Percentiles rank a stretch among this genome's conserved stretches.
These are phyloP conservation scores for Bromus sterilis DNA, from an alignment of 176 grass and related monocot species.

Conservation along the genomic window DNA sequence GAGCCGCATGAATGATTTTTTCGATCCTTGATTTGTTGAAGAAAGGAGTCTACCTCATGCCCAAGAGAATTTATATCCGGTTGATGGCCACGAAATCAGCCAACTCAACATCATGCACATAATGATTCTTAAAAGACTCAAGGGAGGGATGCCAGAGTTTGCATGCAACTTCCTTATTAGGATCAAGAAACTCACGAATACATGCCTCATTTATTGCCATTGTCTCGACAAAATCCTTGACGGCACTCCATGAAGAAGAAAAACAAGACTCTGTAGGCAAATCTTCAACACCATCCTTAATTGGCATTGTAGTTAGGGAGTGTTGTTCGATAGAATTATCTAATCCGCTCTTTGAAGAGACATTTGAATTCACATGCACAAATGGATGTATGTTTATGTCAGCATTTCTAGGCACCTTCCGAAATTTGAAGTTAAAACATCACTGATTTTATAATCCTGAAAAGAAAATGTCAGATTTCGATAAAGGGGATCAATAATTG, in stretches of 20 bases:
- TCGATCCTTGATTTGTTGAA: not conserved
- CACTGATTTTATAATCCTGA: not conserved
- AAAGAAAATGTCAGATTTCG: no score
- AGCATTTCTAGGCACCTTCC: not conserved
- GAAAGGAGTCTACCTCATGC: not conserved
- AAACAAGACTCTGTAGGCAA: not conserved
- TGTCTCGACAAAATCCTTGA: not conserved
- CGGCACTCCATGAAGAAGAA: not conserved
- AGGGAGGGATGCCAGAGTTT: not conserved
- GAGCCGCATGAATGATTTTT: not conserved
- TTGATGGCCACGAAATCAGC: not conserved
- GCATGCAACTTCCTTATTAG: not conserved
- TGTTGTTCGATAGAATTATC: not conserved
- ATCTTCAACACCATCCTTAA: not conserved
- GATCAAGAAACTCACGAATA: not conserved
- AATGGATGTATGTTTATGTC: not conserved
- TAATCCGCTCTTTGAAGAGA: not conserved
- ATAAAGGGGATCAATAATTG: no score
- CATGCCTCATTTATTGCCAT: not conserved
- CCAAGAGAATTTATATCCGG: not conserved
- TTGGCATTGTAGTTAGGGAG: not conserved
- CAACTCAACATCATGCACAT: not conserved
- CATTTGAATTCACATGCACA: not conserved
- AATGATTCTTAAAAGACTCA: not conserved
- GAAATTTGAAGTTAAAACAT: not conserved